These are phyloP conservation scores for Hypoxylon sp. DNA, from an alignment of 2,329 filamentous ascomycete genomes.

Conservation along the genomic window DNA sequence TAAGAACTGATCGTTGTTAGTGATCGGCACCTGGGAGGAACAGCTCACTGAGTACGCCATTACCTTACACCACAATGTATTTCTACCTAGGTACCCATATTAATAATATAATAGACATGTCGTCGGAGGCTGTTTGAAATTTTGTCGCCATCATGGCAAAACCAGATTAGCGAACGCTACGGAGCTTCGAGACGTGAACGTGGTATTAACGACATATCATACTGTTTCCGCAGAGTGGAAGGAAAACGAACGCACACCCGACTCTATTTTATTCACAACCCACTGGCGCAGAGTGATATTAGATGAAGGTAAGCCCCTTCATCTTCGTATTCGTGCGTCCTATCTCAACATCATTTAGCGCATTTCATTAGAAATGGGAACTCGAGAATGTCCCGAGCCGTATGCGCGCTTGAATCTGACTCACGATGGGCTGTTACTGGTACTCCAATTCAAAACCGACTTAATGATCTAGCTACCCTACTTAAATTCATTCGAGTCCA, in stretches of 20 bases:
- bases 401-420: slow-evolving; percentile 56
- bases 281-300: slow-evolving; percentile 1
- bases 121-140: background rate
- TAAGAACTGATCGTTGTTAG: background rate
- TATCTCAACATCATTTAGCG: slow-evolving; percentile 50
- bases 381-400: slow-evolving; percentile 56
- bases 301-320: background rate
- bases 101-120: background rate
- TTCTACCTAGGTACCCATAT: background rate
- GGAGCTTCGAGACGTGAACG: background rate
- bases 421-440: slow-evolving; percentile 65
- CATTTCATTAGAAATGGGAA: slow-evolving; percentile 59
- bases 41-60: slow-evolving; percentile 1
- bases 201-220: slow-evolving; percentile 7
- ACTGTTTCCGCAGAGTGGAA: slow-evolving; percentile 8
- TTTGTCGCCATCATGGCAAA: slow-evolving; percentile 4
- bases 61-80: background rate
- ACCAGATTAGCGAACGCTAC: background rate
- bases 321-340: background rate
- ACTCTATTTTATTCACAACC: background rate
- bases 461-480: slow-evolving; percentile 60
- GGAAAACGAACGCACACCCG: background rate
- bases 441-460: slow-evolving; percentile 65
- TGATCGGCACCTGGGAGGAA: slow-evolving; percentile 9
- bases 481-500: slow-evolving; percentile 59